Base-by-base conservation (phyloP, 2,329 filamentous ascomycete species). In the Nakataea oryzae region DNA sequence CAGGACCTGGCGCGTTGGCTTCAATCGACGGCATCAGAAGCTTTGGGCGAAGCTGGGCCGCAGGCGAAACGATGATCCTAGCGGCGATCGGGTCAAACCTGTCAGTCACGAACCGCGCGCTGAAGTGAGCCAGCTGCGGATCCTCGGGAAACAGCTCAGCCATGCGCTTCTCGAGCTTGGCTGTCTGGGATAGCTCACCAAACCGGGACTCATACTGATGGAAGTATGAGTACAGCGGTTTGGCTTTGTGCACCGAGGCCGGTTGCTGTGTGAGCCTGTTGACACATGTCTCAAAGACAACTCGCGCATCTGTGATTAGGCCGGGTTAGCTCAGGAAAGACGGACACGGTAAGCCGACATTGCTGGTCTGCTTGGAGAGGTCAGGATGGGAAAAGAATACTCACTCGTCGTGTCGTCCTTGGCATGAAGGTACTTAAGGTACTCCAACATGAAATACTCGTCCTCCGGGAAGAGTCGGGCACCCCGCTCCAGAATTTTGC, bases 201-300 rank as follows among this genome's bases (percentile, higher is more conserved):
- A 93, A 99, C 66, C 92, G 87, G 13, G 92, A 93, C 76, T 99
- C 95, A 72, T 96, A 96, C 68, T 93, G 89, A 75, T 99, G 93
- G 73, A 99, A 93, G 75, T 93, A 97, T 2, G 86, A 81, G 69
- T 96, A 96, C 0, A 99, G 83, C 0, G 89, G 85, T 72, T 95
- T 96, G 11, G 93, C 86, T 70, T 92, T 95, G 62, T 81, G 75
- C 0, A 88, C 76, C 13, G 85, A 85, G 67, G 92, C 90, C 0
- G 90, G 85, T 67, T 93, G 95, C 28, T 88, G 82, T 9, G 89
- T 84, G 56, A 97, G 82, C 65, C 88, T 88, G 70, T 89, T 90
- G 64, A 97, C 90, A 21, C 93, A 92, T 21, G 93, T 97, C 73
- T 97, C 95, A 69, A 99, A 99, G 2, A 97, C 92, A 12, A 95